phyloP scores from a whole-genome alignment of 805 yeast species.

The Kazachstania kunashirensis region DNA sequence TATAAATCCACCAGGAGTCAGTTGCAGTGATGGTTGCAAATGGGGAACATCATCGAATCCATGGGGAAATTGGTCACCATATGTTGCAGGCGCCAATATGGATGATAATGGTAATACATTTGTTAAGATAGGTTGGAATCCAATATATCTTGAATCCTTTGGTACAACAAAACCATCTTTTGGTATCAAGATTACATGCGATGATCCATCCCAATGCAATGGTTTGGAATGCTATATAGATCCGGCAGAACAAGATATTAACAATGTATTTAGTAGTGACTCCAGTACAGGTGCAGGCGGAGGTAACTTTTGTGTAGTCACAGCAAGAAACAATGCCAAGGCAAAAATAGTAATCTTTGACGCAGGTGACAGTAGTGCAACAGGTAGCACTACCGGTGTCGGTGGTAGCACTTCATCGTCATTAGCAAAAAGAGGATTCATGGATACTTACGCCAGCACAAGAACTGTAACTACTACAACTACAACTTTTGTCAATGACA shows the following conservation, averaged over 20 bases:
- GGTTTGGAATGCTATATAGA: slow-evolving; percentile 77
- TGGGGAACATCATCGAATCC: slow-evolving; percentile 75
- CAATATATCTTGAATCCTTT: slow-evolving; percentile 63
- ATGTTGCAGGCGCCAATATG: slow-evolving; percentile 84
- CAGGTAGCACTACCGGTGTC: background rate
- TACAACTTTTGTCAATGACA: background rate
- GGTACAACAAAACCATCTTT: slow-evolving; percentile 46
- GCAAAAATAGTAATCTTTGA: slow-evolving; percentile 67
- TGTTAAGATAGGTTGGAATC: slow-evolving; percentile 88
- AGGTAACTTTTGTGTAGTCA: slow-evolving; percentile 75
- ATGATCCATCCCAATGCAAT: slow-evolving; percentile 53
- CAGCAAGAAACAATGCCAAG: slow-evolving; percentile 51
- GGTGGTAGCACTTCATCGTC: too few relatives aligned
- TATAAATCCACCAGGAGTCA: slow-evolving; percentile 73
- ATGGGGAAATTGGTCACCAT: slow-evolving; percentile 90
- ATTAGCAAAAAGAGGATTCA: background rate
- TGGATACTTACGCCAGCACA: background rate
- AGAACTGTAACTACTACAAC: background rate
- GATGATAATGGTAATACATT: slow-evolving; percentile 60
- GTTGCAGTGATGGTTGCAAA: slow-evolving; percentile 63
- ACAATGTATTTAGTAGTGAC: slow-evolving; percentile 38
- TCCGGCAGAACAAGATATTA: slow-evolving; percentile 52
- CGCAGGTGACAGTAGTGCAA: background rate
- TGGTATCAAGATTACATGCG: slow-evolving; percentile 69
- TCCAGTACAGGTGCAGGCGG: slow-evolving; percentile 47